phyloP scores from a whole-genome alignment of 1,284 basidiomycete species.

The Fomitopsis schrenkii region DNA sequence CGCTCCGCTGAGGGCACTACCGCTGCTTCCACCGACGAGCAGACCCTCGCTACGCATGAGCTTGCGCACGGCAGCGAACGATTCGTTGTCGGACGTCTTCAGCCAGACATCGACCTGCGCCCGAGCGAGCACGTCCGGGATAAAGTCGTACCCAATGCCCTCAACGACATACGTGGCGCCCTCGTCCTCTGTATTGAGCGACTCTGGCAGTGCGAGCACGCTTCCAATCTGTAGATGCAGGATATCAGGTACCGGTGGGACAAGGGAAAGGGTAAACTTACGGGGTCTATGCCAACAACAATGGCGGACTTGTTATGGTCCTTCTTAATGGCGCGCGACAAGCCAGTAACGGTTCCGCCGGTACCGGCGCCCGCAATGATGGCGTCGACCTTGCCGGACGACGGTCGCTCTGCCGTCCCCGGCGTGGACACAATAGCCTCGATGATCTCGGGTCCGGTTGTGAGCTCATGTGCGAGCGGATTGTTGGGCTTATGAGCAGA shows the following conservation, averaged over 20 bases:
- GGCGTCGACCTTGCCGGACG: conserved; percentile 75
- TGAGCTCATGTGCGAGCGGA: conserved; percentile 84
- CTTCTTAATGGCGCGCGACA: conserved; percentile 81
- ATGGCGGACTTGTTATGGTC: conserved; percentile 65
- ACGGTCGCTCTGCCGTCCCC: conserved; percentile 48
- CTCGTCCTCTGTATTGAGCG: conserved; percentile 39
- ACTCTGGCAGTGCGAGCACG: conserved; percentile 73
- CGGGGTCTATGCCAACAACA: conserved; percentile 90
- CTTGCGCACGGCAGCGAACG: conserved; percentile 72
- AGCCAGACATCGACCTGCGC: conserved; percentile 72
- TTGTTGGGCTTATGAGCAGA: conserved; percentile 57
- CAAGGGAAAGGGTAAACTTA: conserved; percentile 31
- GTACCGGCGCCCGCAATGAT: conserved; percentile 92
- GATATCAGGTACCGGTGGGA: not conserved
- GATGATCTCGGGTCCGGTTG: conserved; percentile 89
- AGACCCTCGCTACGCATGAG: conserved; percentile 89
- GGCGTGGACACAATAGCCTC: conserved; percentile 64
- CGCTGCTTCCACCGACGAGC: conserved; percentile 89
- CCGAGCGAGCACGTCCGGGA: conserved; percentile 77
- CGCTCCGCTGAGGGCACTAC: conserved; percentile 79
- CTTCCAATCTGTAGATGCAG: conserved; percentile 67
- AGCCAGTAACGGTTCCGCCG: conserved; percentile 90
- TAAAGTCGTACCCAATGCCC: conserved; percentile 94
- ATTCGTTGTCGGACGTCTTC: conserved; percentile 81
- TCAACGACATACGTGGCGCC: conserved; percentile 79